Evolutionary conservation across 2,329 filamentous ascomycete genomes (phyloP).

Genomic region (Phyllosticta capitalensis): DNA sequence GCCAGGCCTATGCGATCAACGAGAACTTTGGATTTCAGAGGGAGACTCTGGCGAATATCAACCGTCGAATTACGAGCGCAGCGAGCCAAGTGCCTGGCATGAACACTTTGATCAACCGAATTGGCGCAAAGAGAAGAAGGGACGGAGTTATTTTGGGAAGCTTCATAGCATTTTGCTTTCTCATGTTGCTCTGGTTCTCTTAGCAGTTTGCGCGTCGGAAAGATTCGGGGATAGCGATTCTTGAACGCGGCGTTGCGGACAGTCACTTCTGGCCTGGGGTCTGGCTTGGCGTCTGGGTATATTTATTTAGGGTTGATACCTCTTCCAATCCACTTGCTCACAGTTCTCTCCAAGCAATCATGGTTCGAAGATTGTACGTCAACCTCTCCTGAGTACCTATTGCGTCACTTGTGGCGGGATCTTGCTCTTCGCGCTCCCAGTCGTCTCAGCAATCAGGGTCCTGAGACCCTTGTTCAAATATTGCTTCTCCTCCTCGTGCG

Average conservation of each 20-base stretch:
- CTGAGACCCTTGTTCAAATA: conserved; percentile 56
- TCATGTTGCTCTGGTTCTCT: conserved; percentile 61
- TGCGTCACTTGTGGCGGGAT: background rate
- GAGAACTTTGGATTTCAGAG: conserved; percentile 82
- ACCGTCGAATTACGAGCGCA: conserved; percentile 78
- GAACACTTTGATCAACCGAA: conserved; percentile 83
- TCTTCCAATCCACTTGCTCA: background rate
- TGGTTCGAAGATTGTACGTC: background rate
- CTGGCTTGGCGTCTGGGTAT: background rate
- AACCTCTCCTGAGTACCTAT: background rate
- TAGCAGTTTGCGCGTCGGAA: conserved; percentile 13
- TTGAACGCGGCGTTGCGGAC: background rate
- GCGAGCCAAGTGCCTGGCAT: conserved; percentile 88
- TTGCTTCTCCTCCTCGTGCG: conserved; percentile 56
- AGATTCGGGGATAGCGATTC: background rate
- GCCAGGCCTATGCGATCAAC: conserved; percentile 93
- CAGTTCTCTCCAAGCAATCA: background rate
- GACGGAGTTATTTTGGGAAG: conserved; percentile 87
- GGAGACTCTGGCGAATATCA: conserved; percentile 80
- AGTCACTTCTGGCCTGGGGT: background rate
- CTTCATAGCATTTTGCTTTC: conserved; percentile 87
- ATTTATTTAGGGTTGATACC: background rate
- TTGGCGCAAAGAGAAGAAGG: conserved; percentile 87
- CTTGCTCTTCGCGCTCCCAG: conserved; percentile 16
- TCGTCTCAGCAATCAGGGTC: conserved; percentile 51